Conservation (phyloP, 495 filamentous ascomycete genomes). For the Tetracladium setigerum region DNA sequence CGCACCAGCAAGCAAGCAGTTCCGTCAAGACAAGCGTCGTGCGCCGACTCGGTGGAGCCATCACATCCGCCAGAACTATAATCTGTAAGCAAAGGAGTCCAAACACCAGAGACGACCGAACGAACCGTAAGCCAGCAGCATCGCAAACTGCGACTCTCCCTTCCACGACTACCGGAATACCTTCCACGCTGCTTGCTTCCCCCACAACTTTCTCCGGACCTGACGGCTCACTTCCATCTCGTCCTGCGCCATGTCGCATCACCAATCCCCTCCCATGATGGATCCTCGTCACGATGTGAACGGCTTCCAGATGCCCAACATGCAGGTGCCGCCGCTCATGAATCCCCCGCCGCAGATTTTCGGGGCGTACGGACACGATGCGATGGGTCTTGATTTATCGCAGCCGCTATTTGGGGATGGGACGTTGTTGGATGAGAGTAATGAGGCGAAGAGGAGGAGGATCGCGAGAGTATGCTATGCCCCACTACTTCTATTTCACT, state of each 20-base stretch:
- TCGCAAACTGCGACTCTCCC: too few species aligned
- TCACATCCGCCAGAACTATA: too few species aligned
- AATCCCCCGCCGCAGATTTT: slow-evolving; percentile 67
- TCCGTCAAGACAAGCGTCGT: too few species aligned
- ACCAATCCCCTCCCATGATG: slow-evolving; percentile 33
- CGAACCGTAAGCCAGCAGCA: too few species aligned
- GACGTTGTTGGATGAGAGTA: slow-evolving; percentile 51
- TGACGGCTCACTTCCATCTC: too few species aligned
- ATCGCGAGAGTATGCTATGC: slow-evolving; percentile 69
- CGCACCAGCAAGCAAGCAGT: too few species aligned
- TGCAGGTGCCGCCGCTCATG: slow-evolving; percentile 49
- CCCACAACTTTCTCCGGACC: not conserved
- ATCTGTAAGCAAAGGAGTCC: too few species aligned
- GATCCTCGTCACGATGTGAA: slow-evolving; percentile 30
- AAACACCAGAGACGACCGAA: too few species aligned
- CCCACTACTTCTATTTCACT: not conserved
- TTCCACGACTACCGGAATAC: not conserved
- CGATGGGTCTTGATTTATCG: slow-evolving; percentile 51
- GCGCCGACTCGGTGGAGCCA: too few species aligned
- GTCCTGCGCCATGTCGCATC: slow-evolving; percentile 2
- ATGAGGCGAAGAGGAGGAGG: slow-evolving; percentile 83
- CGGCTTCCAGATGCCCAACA: slow-evolving; percentile 43
- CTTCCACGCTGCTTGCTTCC: too few species aligned
- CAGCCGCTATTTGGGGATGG: slow-evolving; percentile 56
- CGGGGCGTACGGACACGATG: slow-evolving; percentile 53